These are phyloP conservation scores for Beauveria pseudobassiana DNA, from an alignment of 2,329 filamentous ascomycete genomes.

Conservation along the genomic window DNA sequence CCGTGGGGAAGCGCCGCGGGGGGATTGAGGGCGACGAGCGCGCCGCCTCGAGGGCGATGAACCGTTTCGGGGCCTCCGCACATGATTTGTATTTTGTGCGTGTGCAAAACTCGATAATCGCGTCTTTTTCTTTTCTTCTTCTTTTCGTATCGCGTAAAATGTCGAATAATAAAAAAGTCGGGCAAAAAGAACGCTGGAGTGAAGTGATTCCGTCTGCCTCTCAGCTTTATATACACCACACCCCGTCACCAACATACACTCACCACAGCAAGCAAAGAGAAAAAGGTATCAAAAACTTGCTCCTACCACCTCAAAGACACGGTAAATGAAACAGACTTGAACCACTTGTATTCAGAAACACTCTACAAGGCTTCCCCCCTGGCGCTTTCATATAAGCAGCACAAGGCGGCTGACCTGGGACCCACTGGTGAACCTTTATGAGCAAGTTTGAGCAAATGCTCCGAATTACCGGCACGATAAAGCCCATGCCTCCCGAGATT, in stretches of 20 bases:
- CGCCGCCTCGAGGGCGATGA: constrained; percentile 35
- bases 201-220: no score
- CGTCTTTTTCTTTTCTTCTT: not conserved
- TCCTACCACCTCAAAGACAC: not conserved
- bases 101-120: not conserved
- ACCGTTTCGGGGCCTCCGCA: constrained; percentile 34
- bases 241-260: not conserved
- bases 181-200: no score
- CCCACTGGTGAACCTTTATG: constrained; percentile 15
- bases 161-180: not conserved
- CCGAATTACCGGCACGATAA: constrained; percentile 3
- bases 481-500: not conserved
- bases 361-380: no score
- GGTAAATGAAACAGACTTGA: not conserved
- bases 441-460: constrained; percentile 30
- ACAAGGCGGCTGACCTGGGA: not conserved
- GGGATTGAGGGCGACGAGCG: constrained; percentile 35
- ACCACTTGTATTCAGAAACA: not conserved
- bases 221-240: constrained; percentile 1
- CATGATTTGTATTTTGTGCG: constrained; percentile 24
- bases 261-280: not conserved
- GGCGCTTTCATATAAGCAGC: no score
- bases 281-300: not conserved
- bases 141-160: not conserved
- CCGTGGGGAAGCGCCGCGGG: constrained; percentile 9